Percentiles rank a stretch among this genome's conserved stretches.
phyloP scores from a whole-genome alignment of 768 basidiomycete genomes.

The Daedaleopsis nitida region DNA sequence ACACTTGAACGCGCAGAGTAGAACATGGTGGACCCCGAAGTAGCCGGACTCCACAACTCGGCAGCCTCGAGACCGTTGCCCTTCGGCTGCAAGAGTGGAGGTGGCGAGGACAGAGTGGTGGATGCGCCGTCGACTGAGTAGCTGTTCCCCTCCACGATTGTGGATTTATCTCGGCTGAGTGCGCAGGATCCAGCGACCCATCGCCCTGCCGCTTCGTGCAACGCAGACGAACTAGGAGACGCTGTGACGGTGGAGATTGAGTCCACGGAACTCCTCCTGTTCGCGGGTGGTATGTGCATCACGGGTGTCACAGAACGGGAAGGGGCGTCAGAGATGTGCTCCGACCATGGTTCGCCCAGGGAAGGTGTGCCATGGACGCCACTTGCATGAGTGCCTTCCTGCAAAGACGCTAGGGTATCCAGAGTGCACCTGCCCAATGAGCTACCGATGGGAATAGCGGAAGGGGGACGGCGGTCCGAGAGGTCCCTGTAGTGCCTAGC shows the following conservation, averaged over 20 bases:
- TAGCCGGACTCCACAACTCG: conserved; percentile 9
- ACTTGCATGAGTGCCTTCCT: neutral
- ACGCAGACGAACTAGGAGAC: conserved; percentile 13
- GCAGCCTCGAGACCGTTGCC: neutral
- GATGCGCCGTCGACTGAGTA: neutral
- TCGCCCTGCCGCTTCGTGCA: neutral
- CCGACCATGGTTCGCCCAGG: conserved; percentile 12
- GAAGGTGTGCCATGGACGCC: neutral
- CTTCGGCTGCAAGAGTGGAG: neutral
- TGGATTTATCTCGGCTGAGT: neutral
- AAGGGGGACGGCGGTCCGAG: neutral
- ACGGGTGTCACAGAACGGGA: neutral
- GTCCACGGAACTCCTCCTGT: conserved; percentile 8
- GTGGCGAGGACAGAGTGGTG: neutral
- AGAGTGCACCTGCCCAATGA: neutral
- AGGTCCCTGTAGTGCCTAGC: neutral
- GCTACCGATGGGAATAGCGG: neutral
- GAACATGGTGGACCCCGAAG: conserved; percentile 14
- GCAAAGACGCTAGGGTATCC: neutral
- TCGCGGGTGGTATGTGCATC: conserved; percentile 1
- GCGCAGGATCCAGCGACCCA: neutral
- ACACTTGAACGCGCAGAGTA: conserved; percentile 16
- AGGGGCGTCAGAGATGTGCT: neutral
- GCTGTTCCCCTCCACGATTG: neutral
- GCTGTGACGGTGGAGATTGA: conserved; percentile 14